phyloP scores from a whole-genome alignment of 1,284 basidiomycete species.

The Puccinia novopanici region DNA sequence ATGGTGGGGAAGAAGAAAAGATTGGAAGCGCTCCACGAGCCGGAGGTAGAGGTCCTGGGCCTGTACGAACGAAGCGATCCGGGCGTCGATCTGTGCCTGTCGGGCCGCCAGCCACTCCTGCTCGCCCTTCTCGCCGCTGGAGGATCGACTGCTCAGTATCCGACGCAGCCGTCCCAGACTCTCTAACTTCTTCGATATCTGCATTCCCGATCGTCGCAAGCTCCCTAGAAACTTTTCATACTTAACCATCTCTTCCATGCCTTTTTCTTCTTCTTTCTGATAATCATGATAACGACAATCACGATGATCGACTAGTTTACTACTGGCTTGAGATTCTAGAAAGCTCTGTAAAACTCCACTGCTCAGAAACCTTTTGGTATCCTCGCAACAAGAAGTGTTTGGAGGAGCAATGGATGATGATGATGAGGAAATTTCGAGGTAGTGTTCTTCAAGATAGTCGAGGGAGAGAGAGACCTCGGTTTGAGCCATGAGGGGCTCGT shows the following conservation, averaged over 20 bases:
- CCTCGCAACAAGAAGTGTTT: neutral
- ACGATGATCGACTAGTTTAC: neutral
- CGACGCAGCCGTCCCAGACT: neutral
- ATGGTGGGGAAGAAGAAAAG: neutral
- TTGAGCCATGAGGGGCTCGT: slow-evolving; percentile 38
- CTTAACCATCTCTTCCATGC: neutral
- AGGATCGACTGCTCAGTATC: neutral
- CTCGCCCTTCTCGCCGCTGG: neutral
- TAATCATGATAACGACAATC: neutral
- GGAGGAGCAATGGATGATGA: neutral
- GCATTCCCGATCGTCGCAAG: neutral
- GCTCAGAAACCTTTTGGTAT: neutral
- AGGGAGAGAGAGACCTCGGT: neutral
- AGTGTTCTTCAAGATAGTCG: neutral
- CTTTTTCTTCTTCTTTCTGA: neutral
- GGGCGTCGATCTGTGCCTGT: neutral
- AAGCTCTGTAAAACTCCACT: neutral
- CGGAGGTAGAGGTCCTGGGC: neutral
- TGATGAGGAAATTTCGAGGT: neutral
- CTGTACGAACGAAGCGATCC: neutral
- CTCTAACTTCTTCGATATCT: neutral
- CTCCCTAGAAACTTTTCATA: neutral
- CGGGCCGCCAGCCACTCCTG: neutral
- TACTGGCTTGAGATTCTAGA: neutral
- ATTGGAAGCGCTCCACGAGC: neutral